Evolutionary conservation across 352 stramenopile genomes (phyloP).

Genomic region (Phytophthora foliorum): DNA sequence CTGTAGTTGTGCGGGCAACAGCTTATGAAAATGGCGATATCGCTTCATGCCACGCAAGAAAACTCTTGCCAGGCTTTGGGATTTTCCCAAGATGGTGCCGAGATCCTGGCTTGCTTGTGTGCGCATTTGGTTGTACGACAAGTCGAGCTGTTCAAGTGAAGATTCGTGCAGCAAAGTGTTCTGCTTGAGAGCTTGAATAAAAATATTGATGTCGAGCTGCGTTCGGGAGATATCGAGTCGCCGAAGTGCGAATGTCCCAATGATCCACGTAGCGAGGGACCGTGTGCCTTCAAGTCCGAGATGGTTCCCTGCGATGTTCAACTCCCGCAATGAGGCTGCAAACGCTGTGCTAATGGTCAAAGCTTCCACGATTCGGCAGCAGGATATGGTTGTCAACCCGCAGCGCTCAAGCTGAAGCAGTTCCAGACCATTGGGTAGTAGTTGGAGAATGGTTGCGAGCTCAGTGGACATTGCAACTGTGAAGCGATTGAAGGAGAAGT

Average conservation of each 20-base stretch:
- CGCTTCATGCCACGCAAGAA: slow-evolving; percentile 71
- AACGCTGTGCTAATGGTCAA: slow-evolving; percentile 63
- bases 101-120: slow-evolving; percentile 59
- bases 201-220: slow-evolving; percentile 59
- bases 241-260: slow-evolving; percentile 59
- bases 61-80: slow-evolving; percentile 66
- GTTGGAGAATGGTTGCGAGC: slow-evolving; percentile 59
- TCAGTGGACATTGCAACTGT: slow-evolving; percentile 56
- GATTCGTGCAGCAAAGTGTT: slow-evolving; percentile 79
- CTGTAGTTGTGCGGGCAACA: slow-evolving; percentile 31
- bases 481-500: slow-evolving; percentile 80
- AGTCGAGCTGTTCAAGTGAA: slow-evolving; percentile 61
- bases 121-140: slow-evolving; percentile 79
- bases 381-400: slow-evolving; percentile 40
- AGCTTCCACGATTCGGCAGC: slow-evolving; percentile 46
- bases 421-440: slow-evolving; percentile 58
- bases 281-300: slow-evolving; percentile 57
- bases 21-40: slow-evolving; percentile 35
- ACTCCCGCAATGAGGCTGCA: slow-evolving; percentile 52
- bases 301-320: slow-evolving; percentile 75
- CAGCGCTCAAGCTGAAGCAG: slow-evolving; percentile 72
- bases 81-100: slow-evolving; percentile 71
- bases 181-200: slow-evolving; percentile 65
- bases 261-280: slow-evolving; percentile 64
- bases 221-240: slow-evolving; percentile 72